Base-by-base conservation (phyloP, 768 basidiomycete species). In the Coprinopsis marcescibilis region DNA sequence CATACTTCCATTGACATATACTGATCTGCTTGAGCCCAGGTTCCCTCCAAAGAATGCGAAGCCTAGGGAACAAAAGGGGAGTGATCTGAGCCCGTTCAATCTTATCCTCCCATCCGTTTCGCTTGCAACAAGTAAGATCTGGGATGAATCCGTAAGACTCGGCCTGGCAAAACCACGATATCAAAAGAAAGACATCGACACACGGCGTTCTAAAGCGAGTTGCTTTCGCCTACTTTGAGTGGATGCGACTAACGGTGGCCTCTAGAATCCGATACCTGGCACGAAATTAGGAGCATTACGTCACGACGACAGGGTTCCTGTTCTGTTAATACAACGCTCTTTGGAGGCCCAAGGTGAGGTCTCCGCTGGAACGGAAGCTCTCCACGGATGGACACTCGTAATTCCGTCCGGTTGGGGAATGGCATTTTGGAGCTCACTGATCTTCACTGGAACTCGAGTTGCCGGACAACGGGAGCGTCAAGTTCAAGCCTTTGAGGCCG, bases 331-430 rank as follows among this genome's bases (percentile, higher is more conserved):
- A 5, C 91, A 93, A 59, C 80, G 80, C 17, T 84, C 89, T 8
- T 56, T 89, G 17, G 79, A 81, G 48, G 43, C 53, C 8, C 46
- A 48, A 15, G 47, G 51, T 55, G 17, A 60, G 20, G 46, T 47
- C 32, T 49, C 56, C 13, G 55, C 62, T 13, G 61, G 64, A 34
- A 61, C 57, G 8, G 68, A 71, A 52, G 68, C 73, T 1, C 67
- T 91, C 24, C 82, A 92, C 55, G 93, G 94, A 30, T 96, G 89
- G 85, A 91, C 83, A 6, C 67, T 99, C 7, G 70, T 96, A 37
- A 61, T 95, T 25, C 95, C 95, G 2, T 71, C 80, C 1, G 92
- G 90, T 11, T 98, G 93, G 92, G 76, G 78, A 0, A 95, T 92
- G 84, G 74, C 93, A 1, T 91, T 98, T 66, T 80, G 89, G 52